Evolutionary conservation across 176 grass and related monocot genomes (phyloP), one percentile per base, ranked within the genome.

Genomic region (Leersia perrieri): DNA sequence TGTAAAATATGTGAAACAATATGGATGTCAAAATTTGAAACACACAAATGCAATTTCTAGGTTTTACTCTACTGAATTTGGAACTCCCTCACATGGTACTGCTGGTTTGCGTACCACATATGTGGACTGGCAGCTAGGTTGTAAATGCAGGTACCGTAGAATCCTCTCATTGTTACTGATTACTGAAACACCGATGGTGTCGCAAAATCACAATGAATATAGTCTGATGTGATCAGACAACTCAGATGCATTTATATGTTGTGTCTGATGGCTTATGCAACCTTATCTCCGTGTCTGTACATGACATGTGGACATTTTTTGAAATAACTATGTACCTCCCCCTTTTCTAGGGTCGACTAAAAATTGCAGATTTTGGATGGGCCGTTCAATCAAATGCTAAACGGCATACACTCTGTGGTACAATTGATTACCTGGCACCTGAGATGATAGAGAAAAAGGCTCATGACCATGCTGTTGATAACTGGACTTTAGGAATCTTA

Each of bases 311-410:
- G 26, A 61, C 23, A 60, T 28, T 51, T 80, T 73, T 33, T 55
- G 25, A n/a, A 18, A 68, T 68, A 84, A 49, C 38, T 18, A 39
- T 31, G 32, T 45, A 53, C 22, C 23, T 77, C 80, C 5, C 2
- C 27, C 64, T 31, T 60, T 94, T 88, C 55, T 78, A 98, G 96
- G 92, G 96, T 18, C 81, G 90, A 33, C 86, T 98, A 35, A 93
- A 98, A 86, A 91, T 98, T 84, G 96, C 96, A 76, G 96, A 98
- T 80, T 99, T 99, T 47, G 96, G 96, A 72, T 99, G 92, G 88
- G 92, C 96, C 6, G 96, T 93, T 73, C 75, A 57, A 30, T 95
- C 92, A 42, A 89, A 82, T 86, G 57, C 81, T 58, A 99, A 99
- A 73, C 86, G 96, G 1, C 88, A 95, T 67, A 99, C 96, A 65